These are phyloP conservation scores for Ceratocystis smalleyi DNA, from an alignment of 2,329 filamentous ascomycete species.

Conservation along the genomic window DNA sequence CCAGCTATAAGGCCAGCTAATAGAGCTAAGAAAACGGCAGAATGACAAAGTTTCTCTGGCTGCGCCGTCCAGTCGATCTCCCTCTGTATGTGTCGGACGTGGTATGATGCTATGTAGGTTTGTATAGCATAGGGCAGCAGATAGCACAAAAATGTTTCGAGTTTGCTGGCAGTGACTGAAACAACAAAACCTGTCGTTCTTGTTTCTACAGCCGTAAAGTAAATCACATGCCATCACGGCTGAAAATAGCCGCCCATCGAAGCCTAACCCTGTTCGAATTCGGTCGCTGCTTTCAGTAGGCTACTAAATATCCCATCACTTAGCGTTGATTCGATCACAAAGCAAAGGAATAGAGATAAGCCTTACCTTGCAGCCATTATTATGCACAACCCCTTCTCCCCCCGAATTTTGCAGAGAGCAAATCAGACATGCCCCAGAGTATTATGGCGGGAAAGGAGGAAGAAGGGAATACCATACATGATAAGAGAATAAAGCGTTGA, in stretches of 20 bases:
- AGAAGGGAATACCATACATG: background rate
- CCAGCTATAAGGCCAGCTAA: background rate
- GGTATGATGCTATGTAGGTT: background rate
- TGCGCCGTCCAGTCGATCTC: background rate
- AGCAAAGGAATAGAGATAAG: background rate
- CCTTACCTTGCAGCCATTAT: background rate
- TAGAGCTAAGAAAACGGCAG: background rate
- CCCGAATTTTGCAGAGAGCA: background rate
- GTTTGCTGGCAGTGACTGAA: background rate
- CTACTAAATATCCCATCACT: too few relatives aligned
- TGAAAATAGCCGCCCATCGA: background rate
- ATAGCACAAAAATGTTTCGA: background rate
- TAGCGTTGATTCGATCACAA: background rate
- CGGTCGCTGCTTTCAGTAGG: background rate
- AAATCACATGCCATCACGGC: background rate
- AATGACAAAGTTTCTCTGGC: background rate
- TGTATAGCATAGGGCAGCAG: background rate
- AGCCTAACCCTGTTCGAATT: background rate
- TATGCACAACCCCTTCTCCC: too few relatives aligned
- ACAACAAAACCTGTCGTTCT: background rate
- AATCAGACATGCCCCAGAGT: background rate
- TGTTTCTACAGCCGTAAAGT: background rate
- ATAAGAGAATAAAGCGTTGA: background rate
- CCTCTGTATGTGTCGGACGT: background rate
- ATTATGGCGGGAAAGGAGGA: background rate